These are phyloP conservation scores for Pseudocercospora cruenta DNA, from an alignment of 2,329 filamentous ascomycete species.

Conservation along the genomic window DNA sequence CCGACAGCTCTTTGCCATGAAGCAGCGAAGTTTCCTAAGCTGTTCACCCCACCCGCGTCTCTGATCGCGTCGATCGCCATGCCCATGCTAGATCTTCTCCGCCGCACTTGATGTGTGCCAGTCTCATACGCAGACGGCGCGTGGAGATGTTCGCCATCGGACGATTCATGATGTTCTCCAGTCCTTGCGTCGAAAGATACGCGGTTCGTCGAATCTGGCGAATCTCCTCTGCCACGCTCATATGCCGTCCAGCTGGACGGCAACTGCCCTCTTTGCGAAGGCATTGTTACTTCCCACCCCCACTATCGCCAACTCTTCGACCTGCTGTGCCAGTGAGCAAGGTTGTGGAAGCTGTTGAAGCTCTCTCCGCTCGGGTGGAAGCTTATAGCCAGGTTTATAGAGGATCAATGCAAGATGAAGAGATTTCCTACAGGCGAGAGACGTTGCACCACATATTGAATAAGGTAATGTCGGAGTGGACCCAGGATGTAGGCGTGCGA, in stretches of 20 bases:
- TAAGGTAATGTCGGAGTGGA: constrained; percentile 10
- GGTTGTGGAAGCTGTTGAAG: constrained; percentile 26
- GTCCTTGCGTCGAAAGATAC: constrained; percentile 37
- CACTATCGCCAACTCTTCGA: not conserved
- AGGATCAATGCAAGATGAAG: constrained; percentile 5
- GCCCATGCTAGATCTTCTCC: constrained; percentile 52
- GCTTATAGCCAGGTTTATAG: constrained; percentile 4
- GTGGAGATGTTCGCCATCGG: constrained; percentile 20
- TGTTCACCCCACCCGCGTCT: constrained; percentile 88
- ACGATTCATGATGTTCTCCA: constrained; percentile 29
- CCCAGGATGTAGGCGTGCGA: constrained; percentile 4
- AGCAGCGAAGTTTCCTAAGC: constrained; percentile 87
- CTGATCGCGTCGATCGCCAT: constrained; percentile 57
- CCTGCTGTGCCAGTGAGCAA: not conserved
- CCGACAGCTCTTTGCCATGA: constrained; percentile 90
- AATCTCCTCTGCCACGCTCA: constrained; percentile 46
- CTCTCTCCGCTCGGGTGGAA: constrained; percentile 10
- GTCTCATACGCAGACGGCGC: constrained; percentile 25
- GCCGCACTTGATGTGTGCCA: constrained; percentile 37
- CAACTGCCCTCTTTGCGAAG: constrained; percentile 35
- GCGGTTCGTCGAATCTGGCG: constrained; percentile 43
- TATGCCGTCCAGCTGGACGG: constrained; percentile 53
- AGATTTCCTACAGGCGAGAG: constrained; percentile 7
- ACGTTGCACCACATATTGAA: constrained; percentile 2
- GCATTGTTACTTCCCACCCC: constrained; percentile 23